phyloP scores from a whole-genome alignment of 2,329 filamentous ascomycete genomes.

The Trichoderma afroharzianum region DNA sequence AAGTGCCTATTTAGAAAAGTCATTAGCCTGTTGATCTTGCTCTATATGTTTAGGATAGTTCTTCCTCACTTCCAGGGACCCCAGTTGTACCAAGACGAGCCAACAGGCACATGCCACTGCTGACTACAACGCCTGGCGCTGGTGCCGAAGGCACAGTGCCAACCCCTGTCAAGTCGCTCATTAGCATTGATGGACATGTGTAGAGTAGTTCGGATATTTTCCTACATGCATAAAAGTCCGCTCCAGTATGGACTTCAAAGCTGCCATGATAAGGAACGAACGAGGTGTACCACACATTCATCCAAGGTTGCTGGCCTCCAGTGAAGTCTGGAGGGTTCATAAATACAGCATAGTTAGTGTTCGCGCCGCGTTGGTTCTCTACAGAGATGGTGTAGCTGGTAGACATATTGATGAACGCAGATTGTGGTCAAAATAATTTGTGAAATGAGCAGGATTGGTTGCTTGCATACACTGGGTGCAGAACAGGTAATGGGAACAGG shows the following conservation, averaged over 20 bases:
- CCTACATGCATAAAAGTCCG: constrained; percentile 13
- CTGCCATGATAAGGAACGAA: constrained; percentile 1
- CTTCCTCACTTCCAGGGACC: constrained; percentile 2
- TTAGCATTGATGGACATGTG: not conserved
- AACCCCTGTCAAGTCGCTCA: not conserved
- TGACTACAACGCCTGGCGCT: not conserved
- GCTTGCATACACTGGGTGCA: not conserved
- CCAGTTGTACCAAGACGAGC: not conserved
- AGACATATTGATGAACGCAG: not conserved
- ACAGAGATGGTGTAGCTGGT: constrained; percentile 3
- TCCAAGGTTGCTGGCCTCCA: not conserved
- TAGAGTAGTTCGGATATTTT: not conserved
- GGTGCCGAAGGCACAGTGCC: not conserved
- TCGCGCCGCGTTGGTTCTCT: constrained; percentile 7
- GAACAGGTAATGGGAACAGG: not conserved
- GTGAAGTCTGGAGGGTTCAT: constrained; percentile 7
- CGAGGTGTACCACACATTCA: constrained; percentile 14
- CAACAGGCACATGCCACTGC: not conserved
- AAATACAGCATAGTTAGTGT: constrained; percentile 14
- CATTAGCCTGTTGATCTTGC: not conserved
- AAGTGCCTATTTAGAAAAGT: not conserved
- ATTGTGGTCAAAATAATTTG: not conserved
- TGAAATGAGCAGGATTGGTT: not conserved
- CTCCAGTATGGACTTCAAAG: constrained; percentile 1
- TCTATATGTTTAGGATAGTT: not conserved